phyloP scores from a whole-genome alignment of 1,139 yeast species.

The Yamadazyma conglobata region DNA sequence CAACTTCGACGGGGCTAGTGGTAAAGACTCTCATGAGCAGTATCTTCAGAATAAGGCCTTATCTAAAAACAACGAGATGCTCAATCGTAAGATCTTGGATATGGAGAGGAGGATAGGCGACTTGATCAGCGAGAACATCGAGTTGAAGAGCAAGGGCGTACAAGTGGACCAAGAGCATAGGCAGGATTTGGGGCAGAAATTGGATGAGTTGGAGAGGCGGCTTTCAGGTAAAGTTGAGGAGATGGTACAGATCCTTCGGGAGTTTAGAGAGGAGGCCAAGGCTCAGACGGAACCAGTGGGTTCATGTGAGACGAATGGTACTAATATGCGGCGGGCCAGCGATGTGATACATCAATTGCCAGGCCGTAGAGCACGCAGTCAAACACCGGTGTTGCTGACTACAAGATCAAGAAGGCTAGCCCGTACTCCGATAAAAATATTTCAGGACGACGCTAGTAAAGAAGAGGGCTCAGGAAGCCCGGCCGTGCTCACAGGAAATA shows the following conservation, averaged over 20 bases:
- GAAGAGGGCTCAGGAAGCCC: too few relatives aligned
- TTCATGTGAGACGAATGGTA: too few relatives aligned
- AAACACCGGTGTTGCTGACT: too few relatives aligned
- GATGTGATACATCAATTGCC: too few relatives aligned
- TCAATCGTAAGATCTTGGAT: slow-evolving; percentile 46
- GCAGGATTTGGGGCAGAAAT: slow-evolving; percentile 8
- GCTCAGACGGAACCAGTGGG: too few relatives aligned
- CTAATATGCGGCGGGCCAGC: too few relatives aligned
- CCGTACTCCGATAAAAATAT: too few relatives aligned
- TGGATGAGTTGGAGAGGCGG: slow-evolving; percentile 11
- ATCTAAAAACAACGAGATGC: slow-evolving; percentile 52
- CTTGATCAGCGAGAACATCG: slow-evolving; percentile 45
- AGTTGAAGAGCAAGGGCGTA: slow-evolving; percentile 20
- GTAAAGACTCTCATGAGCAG: slow-evolving; percentile 7
- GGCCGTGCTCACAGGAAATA: too few relatives aligned
- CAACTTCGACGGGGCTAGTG: not conserved
- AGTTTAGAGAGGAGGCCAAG: too few relatives aligned
- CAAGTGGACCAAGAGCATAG: slow-evolving; percentile 4
- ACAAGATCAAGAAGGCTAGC: too few relatives aligned
- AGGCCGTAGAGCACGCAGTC: too few relatives aligned
- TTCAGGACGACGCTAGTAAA: too few relatives aligned
- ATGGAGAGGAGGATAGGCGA: slow-evolving; percentile 48
- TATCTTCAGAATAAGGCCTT: slow-evolving; percentile 50
- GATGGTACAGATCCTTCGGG: slow-evolving; percentile 9
- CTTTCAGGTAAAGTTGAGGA: slow-evolving; percentile 11